Evolutionary conservation across 331 rosid genomes (phyloP).

Genomic region (Acacia pycnantha): DNA sequence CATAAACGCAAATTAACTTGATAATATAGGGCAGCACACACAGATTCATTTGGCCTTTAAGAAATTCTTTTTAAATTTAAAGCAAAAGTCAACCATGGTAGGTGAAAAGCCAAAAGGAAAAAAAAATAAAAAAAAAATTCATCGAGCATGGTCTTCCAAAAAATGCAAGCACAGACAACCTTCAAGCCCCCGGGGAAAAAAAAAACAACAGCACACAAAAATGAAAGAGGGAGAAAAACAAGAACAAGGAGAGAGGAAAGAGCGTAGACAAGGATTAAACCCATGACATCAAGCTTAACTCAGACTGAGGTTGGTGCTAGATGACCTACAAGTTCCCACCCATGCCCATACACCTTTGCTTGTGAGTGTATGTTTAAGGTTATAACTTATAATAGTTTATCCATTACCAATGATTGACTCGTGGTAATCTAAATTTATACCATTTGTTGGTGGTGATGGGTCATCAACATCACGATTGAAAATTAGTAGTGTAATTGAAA

Average conservation of each 20-base stretch:
- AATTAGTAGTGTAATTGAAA: neutral
- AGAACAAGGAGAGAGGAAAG: neutral
- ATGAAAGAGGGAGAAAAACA: neutral
- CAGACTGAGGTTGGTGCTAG: neutral
- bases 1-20: constrained; percentile 11
- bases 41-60: neutral
- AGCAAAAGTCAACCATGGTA: neutral
- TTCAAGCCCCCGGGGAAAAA: neutral
- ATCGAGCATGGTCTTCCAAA: neutral
- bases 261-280: neutral
- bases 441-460: neutral
- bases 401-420: neutral
- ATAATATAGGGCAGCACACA: constrained; percentile 7
- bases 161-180: neutral
- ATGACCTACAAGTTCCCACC: neutral
- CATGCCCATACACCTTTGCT: neutral
- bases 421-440: neutral
- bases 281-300: neutral
- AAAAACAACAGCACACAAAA: neutral
- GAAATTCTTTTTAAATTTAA: neutral
- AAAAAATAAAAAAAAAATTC: neutral
- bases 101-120: neutral
- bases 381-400: neutral
- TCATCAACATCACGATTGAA: neutral
- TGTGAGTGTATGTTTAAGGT: neutral